Conservation (phyloP, 768 basidiomycete genomes). For the Suillus clintonianus region DNA sequence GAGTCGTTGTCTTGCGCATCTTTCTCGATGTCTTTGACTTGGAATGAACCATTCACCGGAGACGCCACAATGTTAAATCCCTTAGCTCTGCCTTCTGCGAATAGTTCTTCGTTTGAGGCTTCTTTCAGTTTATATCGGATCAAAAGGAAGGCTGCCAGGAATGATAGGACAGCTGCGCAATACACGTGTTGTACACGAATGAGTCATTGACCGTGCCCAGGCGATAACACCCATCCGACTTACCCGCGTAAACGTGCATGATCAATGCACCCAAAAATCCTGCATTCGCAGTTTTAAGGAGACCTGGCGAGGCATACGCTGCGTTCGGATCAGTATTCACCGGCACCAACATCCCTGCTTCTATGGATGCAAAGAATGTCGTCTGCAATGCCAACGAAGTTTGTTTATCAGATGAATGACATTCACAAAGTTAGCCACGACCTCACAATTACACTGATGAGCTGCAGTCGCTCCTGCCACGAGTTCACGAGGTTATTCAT, state of each 20-base stretch:
- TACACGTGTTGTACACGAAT: background rate
- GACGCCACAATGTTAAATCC: conserved; percentile 21
- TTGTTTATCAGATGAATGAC: background rate
- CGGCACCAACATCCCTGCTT: conserved; percentile 49
- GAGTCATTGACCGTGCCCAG: conserved; percentile 18
- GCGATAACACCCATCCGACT: conserved; percentile 18
- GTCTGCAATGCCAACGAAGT: conserved; percentile 38
- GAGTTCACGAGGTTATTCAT: conserved; percentile 55
- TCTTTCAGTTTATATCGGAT: conserved; percentile 56
- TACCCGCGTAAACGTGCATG: conserved; percentile 54
- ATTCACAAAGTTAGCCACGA: background rate
- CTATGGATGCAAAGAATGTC: conserved; percentile 63
- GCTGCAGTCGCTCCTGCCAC: conserved; percentile 64
- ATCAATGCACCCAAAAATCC: conserved; percentile 54
- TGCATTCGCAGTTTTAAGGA: conserved; percentile 42
- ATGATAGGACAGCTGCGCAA: conserved; percentile 43
- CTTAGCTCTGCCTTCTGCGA: conserved; percentile 29
- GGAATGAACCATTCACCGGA: conserved; percentile 14
- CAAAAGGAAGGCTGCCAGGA: conserved; percentile 57
- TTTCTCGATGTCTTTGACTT: conserved; percentile 15
- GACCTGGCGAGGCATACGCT: conserved; percentile 1
- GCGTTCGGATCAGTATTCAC: conserved; percentile 34
- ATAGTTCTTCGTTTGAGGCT: conserved; percentile 48
- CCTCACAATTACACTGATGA: conserved; percentile 60
- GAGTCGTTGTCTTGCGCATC: background rate